Evolutionary conservation across 768 basidiomycete genomes (phyloP), one percentile per base, ranked within the genome.

Genomic region (Lepiota venenata): DNA sequence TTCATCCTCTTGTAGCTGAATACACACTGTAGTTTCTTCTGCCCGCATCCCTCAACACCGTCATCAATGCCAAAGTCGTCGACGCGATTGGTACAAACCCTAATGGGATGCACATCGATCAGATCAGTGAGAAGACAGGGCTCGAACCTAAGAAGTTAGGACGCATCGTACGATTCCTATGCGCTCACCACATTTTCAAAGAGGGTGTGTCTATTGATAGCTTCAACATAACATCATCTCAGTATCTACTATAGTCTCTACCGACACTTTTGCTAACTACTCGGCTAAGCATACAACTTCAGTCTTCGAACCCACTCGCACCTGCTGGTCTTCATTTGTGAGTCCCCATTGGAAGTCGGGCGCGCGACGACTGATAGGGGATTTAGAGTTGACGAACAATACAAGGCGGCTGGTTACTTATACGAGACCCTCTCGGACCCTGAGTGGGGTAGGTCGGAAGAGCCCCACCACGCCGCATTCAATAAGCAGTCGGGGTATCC

Each of bases 241-340:
- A 32, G 3, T 8, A 16, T 16, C 35, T 8, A 29, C 50, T 16
- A 16, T n/a, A 20, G 32, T 36, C n/a, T 70, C 3, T 61, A 63
- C 2, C 2, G 66, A 73, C 45, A 69, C 71, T 0, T 77, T 74
- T 49, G 67, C 71, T 14, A 75, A 77, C 57, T 76, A n/a, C 74
- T 58, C 68, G 73, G 2, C 64, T 78, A 9, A 73, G 71, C 41
- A 58, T 69, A 32, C 63, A 66, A 20, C 61, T 75, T 4, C 50
- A 68, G 0, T 65, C 67, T 3, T 56, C 50, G 6, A 63, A 64
- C 39, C 60, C 64, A 2, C 52, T 74, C 5, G 62, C 62, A 15
- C 58, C 54, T 32, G 51, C 68, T 10, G 60, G 67, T 2, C 45
- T 59, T 15, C 64, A 68, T 44, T 25, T 69, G 64, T 69, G 47